Base-by-base conservation (phyloP, 1,139 yeast genomes). In the Pichia sp. region DNA sequence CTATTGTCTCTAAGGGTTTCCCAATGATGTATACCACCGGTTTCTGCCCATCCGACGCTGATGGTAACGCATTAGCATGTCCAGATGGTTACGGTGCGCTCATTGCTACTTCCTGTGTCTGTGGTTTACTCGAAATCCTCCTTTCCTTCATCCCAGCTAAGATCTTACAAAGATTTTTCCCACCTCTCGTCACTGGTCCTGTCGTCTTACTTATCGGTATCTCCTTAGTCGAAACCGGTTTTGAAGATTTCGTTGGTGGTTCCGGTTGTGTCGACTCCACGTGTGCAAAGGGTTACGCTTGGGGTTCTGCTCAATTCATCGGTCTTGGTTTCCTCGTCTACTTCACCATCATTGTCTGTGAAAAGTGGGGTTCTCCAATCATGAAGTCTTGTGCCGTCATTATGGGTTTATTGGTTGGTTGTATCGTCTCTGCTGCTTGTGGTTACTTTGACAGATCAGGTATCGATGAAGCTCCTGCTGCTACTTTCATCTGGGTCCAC, bases 321-420 rank as follows among this genome's bases (percentile, higher is more conserved):
- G 97, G 96, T 39, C 73, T 89, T 27, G 96, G 96, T 2, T 88
- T 90, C 72, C 70, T 84, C 34, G 96, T 89, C 12, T 86, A 79
- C 60, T 73, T 81, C 28, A 71, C 88, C 10, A 88, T 90, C 58
- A 75, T 89, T 48, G 53, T 87, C 33, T 77, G 85, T 56, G 96
- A 90, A 66, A 81, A 81, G 62, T 89, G 86, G 75, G 97, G 97
- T 28, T 80, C 96, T n/a, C 96, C 96, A 48, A 85, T 89, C 58
- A 85, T 89, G 94, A 87, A 85, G 64, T 85, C 96, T 9, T 87
- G 96, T 73, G 93, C 96, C 1, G 96, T 89, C 42, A 85, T 89
- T 56, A 69, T 83, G 37, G 96, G 96, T 42, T 73, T 89, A 52
- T 69, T 89, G 44, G 81, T 88, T 38, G 96, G 96, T 34, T 88